phyloP scores from a whole-genome alignment of 768 basidiomycete genomes.

The Trichaptum fuscoviolaceum region DNA sequence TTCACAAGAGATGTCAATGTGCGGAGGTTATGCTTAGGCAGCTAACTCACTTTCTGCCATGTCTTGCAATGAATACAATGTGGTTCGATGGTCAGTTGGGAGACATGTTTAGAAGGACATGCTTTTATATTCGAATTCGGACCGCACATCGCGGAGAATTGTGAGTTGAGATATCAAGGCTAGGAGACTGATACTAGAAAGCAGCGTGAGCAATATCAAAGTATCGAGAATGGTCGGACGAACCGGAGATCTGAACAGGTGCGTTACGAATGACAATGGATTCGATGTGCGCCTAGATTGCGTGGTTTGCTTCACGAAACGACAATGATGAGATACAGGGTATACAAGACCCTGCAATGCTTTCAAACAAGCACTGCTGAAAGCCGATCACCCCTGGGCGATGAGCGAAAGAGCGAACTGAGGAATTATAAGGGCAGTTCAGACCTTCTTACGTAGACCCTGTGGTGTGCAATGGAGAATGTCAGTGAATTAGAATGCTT shows the following conservation, averaged over 20 bases:
- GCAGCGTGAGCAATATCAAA: neutral
- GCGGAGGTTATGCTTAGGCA: neutral
- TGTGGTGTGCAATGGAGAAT: neutral
- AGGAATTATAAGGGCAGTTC: neutral
- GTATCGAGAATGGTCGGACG: neutral
- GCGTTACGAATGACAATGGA: neutral
- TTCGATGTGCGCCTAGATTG: neutral
- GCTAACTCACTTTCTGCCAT: neutral
- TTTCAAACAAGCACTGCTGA: neutral
- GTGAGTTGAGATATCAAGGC: conserved; percentile 1
- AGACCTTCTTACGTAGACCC: neutral
- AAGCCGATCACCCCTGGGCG: neutral
- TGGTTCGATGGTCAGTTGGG: neutral
- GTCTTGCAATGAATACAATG: neutral
- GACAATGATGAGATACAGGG: neutral
- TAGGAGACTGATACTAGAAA: neutral
- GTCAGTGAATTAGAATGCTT: neutral
- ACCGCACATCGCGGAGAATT: neutral
- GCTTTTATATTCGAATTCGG: conserved; percentile 2
- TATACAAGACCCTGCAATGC: neutral
- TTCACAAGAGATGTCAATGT: conserved; percentile 10
- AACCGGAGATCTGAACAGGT: neutral
- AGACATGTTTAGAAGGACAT: neutral
- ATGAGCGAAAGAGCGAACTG: neutral
- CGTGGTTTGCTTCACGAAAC: neutral